Evolutionary conservation across 148 eudicot species (phyloP), one percentile per base, ranked within the genome.

Genomic region (Camellia japonica): DNA sequence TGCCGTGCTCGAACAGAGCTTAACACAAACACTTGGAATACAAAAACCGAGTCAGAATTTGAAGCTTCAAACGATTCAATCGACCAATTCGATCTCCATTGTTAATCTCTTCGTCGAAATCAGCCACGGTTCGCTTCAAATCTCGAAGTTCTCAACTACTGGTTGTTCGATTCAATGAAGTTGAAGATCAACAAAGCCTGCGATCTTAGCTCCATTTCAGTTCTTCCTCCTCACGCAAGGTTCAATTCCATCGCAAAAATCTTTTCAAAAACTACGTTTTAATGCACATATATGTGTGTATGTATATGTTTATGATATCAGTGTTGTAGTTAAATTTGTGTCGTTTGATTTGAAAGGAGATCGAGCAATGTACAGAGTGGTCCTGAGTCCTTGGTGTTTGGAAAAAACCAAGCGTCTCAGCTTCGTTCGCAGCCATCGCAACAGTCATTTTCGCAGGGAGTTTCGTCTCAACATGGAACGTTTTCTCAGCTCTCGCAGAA

Each of bases 141-240:
- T 30, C 38, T 30, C 38, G 38, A 30, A 30, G 38, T 1, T 30
- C 38, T 30, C 38, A 30, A 30, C 38, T 30, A 30, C 38, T 30
- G 38, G 38, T 30, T 30, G 38, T 30, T 30, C 0, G n/a, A 75
- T 51, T 43, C 80, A 64, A 90, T 92, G 98, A 93, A 87, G 92
- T 63, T 96, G 89, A 92, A 91, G 90, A 92, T 96, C 88, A 96
- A 93, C 88, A 92, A 93, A 83, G 98, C 98, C 62, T 87, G 91
- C 81, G 98, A 96, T 87, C 95, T 96, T 85, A 93, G 90, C 87
- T 96, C 99, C 64, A 92, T 93, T 67, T 96, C 98, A 38, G 98
- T 93, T 86, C 94, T 93, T 71, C 99, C 98, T 84, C 97, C 93
- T 83, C 95, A 86, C 56, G 41, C 90, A 38, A 96, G 97, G 99